Conservation (phyloP, 805 yeast genomes). For the Zygosaccharomyces pseudorouxii region DNA sequence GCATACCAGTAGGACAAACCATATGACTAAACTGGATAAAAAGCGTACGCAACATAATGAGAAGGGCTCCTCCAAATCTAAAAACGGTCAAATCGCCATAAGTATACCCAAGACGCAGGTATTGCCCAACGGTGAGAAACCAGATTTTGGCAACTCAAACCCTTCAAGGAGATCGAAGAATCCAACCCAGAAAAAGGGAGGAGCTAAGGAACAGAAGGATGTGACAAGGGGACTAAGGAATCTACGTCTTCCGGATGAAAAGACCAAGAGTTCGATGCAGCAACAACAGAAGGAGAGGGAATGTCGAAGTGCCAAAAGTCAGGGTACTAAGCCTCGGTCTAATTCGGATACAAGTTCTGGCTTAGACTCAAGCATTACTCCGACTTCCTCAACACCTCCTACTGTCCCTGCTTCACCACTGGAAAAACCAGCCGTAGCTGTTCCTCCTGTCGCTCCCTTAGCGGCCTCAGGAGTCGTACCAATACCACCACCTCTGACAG, state of each 20-base stretch:
- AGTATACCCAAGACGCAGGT: slow-evolving; percentile 27
- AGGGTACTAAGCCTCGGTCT: background rate
- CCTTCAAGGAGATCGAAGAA: slow-evolving; percentile 4
- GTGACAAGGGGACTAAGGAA: background rate
- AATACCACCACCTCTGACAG: background rate
- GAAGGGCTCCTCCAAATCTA: slow-evolving; percentile 13
- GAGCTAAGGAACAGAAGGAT: background rate
- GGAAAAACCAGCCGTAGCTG: background rate
- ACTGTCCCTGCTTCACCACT: background rate
- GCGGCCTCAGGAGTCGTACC: background rate
- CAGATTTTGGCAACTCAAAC: slow-evolving; percentile 30
- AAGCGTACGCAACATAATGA: slow-evolving; percentile 10
- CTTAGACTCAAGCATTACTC: background rate
- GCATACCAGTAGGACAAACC: slow-evolving; percentile 17
- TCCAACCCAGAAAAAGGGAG: slow-evolving; percentile 1
- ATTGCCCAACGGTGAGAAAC: slow-evolving; percentile 33
- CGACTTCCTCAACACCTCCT: background rate
- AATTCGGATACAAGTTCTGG: slow-evolving; percentile 3
- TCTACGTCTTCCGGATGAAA: background rate
- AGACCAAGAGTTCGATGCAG: background rate
- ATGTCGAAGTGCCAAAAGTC: background rate
- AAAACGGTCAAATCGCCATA: slow-evolving; percentile 13
- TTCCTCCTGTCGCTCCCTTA: background rate
- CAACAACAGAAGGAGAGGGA: slow-evolving; percentile 2
- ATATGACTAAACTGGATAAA: slow-evolving; percentile 13